phyloP scores from a whole-genome alignment of 2,329 filamentous ascomycete species.

The Aspergillus ruber region DNA sequence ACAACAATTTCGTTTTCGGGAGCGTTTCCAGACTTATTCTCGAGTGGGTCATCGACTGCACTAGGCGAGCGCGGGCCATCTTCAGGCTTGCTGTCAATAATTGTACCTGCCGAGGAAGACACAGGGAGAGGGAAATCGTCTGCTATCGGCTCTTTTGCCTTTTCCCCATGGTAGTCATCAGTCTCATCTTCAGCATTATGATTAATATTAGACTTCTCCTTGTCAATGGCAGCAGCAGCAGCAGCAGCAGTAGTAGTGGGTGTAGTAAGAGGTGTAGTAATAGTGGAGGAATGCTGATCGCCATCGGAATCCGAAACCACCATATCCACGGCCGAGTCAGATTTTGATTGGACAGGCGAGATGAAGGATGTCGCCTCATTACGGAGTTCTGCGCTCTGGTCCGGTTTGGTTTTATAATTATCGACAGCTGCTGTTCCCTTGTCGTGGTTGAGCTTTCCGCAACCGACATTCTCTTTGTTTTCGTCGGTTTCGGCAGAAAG shows the following conservation, averaged over 20 bases:
- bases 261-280: constrained; percentile 9
- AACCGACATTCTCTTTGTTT: constrained; percentile 25
- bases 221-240: background rate
- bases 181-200: background rate
- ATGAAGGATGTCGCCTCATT: constrained; percentile 3
- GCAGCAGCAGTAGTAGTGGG: constrained; percentile 1
- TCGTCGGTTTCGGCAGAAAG: constrained; percentile 9
- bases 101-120: constrained; percentile 11
- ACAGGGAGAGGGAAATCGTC: background rate
- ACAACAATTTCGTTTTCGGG: constrained; percentile 19
- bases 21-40: constrained; percentile 17
- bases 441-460: constrained; percentile 9
- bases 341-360: constrained; percentile 12
- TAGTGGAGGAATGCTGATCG: constrained; percentile 7
- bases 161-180: background rate
- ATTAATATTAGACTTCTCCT: background rate
- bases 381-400: background rate
- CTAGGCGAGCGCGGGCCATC: constrained; percentile 25
- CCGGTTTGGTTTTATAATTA: background rate
- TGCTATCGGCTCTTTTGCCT: background rate
- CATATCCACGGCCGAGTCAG: constrained; percentile 19
- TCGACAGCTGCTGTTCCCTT: background rate
- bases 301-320: constrained; percentile 11
- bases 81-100: constrained; percentile 19
- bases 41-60: constrained; percentile 23